Conservation (phyloP, 2,329 filamentous ascomycete species). For the Cladosporium sp. region DNA sequence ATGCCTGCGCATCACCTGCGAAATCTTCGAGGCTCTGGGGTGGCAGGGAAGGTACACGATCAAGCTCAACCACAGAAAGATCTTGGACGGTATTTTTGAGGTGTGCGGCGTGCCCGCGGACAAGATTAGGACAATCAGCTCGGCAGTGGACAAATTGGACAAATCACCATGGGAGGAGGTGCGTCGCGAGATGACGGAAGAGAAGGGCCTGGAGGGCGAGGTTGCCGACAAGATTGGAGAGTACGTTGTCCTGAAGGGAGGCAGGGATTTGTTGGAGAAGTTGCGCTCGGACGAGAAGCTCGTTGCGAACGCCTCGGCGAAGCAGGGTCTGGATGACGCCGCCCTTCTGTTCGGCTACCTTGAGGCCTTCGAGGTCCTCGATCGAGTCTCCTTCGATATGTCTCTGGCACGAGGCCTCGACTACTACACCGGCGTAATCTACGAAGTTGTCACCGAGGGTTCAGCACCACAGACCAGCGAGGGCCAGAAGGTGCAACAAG, state of each 20-base stretch:
- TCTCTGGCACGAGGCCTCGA: constrained; percentile 87
- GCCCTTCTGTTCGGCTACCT: constrained; percentile 76
- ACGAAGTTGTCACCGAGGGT: constrained; percentile 80
- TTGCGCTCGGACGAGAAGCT: constrained; percentile 66
- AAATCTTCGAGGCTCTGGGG: constrained; percentile 78
- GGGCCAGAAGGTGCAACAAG: constrained; percentile 40
- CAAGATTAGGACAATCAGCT: constrained; percentile 84
- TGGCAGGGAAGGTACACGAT: constrained; percentile 75
- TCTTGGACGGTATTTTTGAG: constrained; percentile 87
- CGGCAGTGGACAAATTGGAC: constrained; percentile 92
- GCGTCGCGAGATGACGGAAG: constrained; percentile 85
- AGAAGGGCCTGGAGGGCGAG: constrained; percentile 73
- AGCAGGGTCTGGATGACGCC: constrained; percentile 78
- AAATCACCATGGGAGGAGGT: constrained; percentile 86
- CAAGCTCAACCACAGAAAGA: constrained; percentile 93
- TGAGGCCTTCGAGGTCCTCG: constrained; percentile 67
- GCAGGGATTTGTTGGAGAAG: constrained; percentile 67
- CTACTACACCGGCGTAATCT: constrained; percentile 88
- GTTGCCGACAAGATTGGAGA: constrained; percentile 84
- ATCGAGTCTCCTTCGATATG: constrained; percentile 81
- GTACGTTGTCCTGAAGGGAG: constrained; percentile 75
- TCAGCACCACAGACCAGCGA: constrained; percentile 54
- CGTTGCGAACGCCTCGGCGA: constrained; percentile 67
- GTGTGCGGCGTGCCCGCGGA: constrained; percentile 84
- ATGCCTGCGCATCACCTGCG: constrained; percentile 75